Evolutionary conservation across 768 basidiomycete species (phyloP).

Genomic region (Cystobasidium tubakii): DNA sequence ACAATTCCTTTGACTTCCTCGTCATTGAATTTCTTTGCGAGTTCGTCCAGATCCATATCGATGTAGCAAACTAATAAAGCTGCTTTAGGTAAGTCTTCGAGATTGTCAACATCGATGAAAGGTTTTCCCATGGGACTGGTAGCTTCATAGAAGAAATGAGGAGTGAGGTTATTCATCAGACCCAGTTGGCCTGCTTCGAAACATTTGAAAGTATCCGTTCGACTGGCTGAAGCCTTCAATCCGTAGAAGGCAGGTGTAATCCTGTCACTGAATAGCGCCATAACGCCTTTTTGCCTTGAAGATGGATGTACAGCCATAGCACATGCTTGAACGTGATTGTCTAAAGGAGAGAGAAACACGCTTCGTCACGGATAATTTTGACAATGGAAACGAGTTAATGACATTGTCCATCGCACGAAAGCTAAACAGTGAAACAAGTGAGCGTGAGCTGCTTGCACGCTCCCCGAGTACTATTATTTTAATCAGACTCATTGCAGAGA

Average conservation of each 20-base stretch:
- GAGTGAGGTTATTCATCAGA: conserved; percentile 39
- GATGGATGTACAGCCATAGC: conserved; percentile 2
- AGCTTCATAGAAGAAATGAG: conserved; percentile 45
- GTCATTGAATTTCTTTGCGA: not conserved
- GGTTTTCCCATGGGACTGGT: conserved; percentile 46
- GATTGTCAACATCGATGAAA: conserved; percentile 37
- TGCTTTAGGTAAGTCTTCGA: conserved; percentile 39
- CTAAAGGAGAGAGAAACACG: conserved; percentile 1
- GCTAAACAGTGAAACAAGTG: not conserved
- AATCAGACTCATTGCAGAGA: conserved; percentile 41
- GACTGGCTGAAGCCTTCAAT: conserved; percentile 46
- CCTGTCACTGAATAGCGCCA: conserved; percentile 49
- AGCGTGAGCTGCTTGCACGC: too few relatives aligned
- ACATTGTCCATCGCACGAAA: not conserved
- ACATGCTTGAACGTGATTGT: conserved; percentile 21
- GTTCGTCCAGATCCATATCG: conserved; percentile 7
- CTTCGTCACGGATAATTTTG: too few relatives aligned
- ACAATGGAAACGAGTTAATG: too few relatives aligned
- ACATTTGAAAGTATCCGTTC: conserved; percentile 46
- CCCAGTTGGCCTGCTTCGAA: conserved; percentile 49
- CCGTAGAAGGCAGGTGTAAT: conserved; percentile 48
- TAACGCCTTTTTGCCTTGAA: conserved; percentile 42
- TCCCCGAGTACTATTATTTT: too few relatives aligned
- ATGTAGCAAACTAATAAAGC: conserved; percentile 41
- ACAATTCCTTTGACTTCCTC: not conserved